Conservation (phyloP, 202 grass and related monocot species). For the Bolboschoenoplectus hybrid region DNA sequence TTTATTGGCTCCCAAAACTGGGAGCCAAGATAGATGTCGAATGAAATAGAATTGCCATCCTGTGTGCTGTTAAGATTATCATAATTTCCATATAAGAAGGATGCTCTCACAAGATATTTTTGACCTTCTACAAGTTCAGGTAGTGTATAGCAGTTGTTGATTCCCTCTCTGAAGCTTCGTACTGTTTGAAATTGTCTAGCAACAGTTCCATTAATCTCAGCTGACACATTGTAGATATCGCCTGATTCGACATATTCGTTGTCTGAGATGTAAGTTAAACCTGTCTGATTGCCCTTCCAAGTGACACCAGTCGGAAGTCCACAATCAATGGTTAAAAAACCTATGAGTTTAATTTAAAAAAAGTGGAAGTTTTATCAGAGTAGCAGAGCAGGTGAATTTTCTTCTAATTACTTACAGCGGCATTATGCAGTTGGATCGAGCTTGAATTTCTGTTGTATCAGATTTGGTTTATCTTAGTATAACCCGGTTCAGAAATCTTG, state of each 20-base stretch:
- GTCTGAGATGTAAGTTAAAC: neutral
- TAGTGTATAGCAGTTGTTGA: slow-evolving; percentile 2
- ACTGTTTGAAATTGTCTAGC: neutral
- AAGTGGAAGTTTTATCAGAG: too few species aligned
- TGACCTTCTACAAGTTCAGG: neutral
- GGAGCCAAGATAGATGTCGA: slow-evolving; percentile 13
- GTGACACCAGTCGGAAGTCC: neutral
- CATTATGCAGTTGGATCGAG: too few species aligned
- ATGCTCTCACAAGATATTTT: slow-evolving; percentile 30
- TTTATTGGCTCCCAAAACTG: neutral
- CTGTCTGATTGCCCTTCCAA: neutral
- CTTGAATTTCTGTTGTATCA: too few species aligned
- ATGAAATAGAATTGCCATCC: neutral
- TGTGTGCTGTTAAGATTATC: neutral
- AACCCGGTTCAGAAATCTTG: too few species aligned
- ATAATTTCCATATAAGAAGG: slow-evolving; percentile 32
- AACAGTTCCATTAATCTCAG: neutral
- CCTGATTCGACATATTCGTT: neutral
- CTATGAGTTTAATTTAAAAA: too few species aligned
- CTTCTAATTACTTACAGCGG: too few species aligned
- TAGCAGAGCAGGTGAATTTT: too few species aligned
- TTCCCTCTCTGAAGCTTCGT: slow-evolving; percentile 7
- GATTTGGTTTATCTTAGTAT: too few species aligned
- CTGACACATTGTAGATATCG: neutral
- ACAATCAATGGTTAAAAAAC: slow-evolving; percentile 2